Base-by-base conservation (phyloP, 371 early-diverging fungal genomes). In the Mucor indicus region DNA sequence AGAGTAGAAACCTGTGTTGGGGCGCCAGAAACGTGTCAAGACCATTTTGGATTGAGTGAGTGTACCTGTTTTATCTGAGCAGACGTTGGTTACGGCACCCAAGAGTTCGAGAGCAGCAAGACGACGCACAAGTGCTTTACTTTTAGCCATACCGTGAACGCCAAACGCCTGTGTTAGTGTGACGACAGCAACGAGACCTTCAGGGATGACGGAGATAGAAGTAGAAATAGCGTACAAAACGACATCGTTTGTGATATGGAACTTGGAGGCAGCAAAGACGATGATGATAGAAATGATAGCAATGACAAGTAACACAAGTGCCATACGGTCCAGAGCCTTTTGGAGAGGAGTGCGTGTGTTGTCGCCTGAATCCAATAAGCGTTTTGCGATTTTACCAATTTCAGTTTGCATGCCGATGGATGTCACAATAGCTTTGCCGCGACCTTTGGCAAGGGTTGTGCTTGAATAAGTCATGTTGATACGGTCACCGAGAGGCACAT, bases 31-130 rank as follows among this genome's bases (percentile, higher is more conserved):
- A 24, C 87, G 80, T 15, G 83, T 84, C 17, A 86, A 60, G 8
- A 88, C 87, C 92, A 91, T 90, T 70, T 93, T 93, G 49, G 93
- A 95, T 73, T 93, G 89, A 1, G 96, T 95, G 15, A 97, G 65
- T 0, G 96, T 96, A 32, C 97, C 96, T 0, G 95, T 96, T 78
- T 98, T 96, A 61, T 96, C 96, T 1, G 95, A 93, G 64, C 95
- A 95, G 50, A 98, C 87, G 53, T 89, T 87, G 30, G 93, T 91
- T 3, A 96, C 91, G 1, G 90, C 85, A 17, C 96, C 96, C 9
- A 96, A 67, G 6, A 89, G 86, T 72, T 96, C 96, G 1, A 98
- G 79, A 4, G 91, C 86, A 4, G 86, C 87, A 11, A 96, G 74
- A 49, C 93, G 90, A 44, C 93, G 84, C 1, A 96, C 94, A 16